phyloP scores from a whole-genome alignment of 331 rosid species.

The Prunus yedoensis region DNA sequence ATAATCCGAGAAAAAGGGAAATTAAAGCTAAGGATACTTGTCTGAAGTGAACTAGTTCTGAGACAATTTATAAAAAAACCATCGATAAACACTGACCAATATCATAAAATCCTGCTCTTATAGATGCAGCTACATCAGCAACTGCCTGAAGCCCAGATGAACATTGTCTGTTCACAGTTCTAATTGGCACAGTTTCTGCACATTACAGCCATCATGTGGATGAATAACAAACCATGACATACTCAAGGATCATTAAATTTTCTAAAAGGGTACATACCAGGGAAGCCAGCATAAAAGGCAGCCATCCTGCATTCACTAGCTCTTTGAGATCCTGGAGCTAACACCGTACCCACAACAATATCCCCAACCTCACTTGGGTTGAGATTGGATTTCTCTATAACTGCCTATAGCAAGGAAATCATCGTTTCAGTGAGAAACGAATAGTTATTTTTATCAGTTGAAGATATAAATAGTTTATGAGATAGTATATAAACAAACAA shows the following conservation, averaged over 20 bases:
- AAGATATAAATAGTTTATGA: background rate
- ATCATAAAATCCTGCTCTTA: constrained; percentile 91
- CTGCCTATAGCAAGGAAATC: constrained; percentile 45
- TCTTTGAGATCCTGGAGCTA: constrained; percentile 90
- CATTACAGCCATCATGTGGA: constrained; percentile 1
- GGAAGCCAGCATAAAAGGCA: constrained; percentile 98
- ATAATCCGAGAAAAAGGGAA: background rate
- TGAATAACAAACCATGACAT: background rate
- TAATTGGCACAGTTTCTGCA: constrained; percentile 83
- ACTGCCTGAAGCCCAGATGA: constrained; percentile 98
- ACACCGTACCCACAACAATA: constrained; percentile 81
- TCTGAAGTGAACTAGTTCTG: background rate
- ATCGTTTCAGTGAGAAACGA: background rate
- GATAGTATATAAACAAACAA: background rate
- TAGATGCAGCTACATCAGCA: constrained; percentile 97
- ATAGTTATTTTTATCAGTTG: background rate
- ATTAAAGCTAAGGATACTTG: background rate
- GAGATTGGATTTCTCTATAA: constrained; percentile 76
- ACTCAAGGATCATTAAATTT: constrained; percentile 2
- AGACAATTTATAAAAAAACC: background rate
- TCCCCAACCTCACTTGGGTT: constrained; percentile 92
- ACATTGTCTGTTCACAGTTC: constrained; percentile 98
- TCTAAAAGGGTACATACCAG: constrained; percentile 48
- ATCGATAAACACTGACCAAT: constrained; percentile 47
- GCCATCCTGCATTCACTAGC: constrained; percentile 99